Conservation (phyloP, 2,329 filamentous ascomycete genomes). For the Graphiopsis chlorocephala region DNA sequence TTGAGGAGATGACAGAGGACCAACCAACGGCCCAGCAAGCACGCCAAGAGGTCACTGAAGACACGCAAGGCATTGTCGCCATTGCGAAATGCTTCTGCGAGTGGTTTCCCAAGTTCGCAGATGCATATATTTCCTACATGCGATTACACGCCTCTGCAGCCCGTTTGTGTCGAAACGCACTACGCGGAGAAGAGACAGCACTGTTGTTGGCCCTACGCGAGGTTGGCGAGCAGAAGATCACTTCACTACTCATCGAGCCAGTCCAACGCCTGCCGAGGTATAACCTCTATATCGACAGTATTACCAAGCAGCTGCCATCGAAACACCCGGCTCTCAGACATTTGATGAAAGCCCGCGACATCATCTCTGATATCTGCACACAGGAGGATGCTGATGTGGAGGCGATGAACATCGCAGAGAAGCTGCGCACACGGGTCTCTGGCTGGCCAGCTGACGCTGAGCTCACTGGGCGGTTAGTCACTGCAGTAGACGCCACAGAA, state of each 20-base stretch:
- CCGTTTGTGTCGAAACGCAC: constrained; percentile 72
- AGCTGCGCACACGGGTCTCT: constrained; percentile 48
- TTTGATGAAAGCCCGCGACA: constrained; percentile 85
- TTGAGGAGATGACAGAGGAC: constrained; percentile 56
- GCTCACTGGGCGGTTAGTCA: constrained; percentile 73
- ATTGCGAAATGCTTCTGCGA: constrained; percentile 80
- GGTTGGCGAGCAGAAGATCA: constrained; percentile 84
- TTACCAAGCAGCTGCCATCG: constrained; percentile 79
- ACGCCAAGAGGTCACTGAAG: constrained; percentile 62
- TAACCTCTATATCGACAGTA: constrained; percentile 93
- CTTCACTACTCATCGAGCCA: constrained; percentile 90
- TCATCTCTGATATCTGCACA: constrained; percentile 94
- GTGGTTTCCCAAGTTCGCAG: constrained; percentile 90
- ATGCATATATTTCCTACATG: constrained; percentile 92
- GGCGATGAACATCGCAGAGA: constrained; percentile 70
- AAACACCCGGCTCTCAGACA: constrained; percentile 79
- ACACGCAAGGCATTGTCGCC: constrained; percentile 60
- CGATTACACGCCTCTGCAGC: constrained; percentile 84
- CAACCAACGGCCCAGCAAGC: constrained; percentile 35
- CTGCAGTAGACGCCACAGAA: constrained; percentile 76
- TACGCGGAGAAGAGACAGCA: constrained; percentile 73
- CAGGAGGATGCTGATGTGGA: constrained; percentile 70
- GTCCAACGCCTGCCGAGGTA: constrained; percentile 93
- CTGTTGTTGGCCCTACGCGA: constrained; percentile 78
- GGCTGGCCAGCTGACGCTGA: constrained; percentile 43